phyloP scores from a whole-genome alignment of 2,329 filamentous ascomycete genomes.

The Fusarium mexicanum region DNA sequence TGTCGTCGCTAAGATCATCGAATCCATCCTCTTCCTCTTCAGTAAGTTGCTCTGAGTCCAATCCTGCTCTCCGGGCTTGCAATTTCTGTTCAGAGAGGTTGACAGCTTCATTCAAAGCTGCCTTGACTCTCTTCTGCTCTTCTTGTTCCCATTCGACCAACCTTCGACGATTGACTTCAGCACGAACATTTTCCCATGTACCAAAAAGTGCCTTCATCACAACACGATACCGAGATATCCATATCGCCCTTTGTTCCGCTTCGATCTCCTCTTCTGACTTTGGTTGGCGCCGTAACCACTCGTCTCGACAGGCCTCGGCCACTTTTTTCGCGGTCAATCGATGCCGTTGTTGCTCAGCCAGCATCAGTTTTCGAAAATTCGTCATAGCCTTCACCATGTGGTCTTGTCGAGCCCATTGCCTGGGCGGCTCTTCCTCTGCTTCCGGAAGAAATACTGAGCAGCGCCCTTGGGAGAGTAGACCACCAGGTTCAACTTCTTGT shows the following conservation, averaged over 20 bases:
- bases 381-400: constrained; percentile 82
- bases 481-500: constrained; percentile 77
- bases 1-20: constrained; percentile 59
- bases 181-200: constrained; percentile 72
- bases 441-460: constrained; percentile 81
- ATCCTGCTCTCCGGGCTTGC: constrained; percentile 65
- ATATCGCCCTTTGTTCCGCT: constrained; percentile 76
- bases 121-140: constrained; percentile 71
- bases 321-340: constrained; percentile 79
- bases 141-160: constrained; percentile 71
- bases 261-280: constrained; percentile 84
- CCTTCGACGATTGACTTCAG: constrained; percentile 68
- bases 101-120: constrained; percentile 77
- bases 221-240: constrained; percentile 74
- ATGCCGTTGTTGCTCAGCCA: constrained; percentile 82
- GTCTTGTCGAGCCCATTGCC: constrained; percentile 87
- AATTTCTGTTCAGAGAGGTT: constrained; percentile 76
- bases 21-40: constrained; percentile 58
- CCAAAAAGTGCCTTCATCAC: constrained; percentile 68
- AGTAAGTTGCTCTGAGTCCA: constrained; percentile 62
- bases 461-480: constrained; percentile 74
- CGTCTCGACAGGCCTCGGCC: constrained; percentile 80
- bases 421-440: constrained; percentile 74
- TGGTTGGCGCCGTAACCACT: constrained; percentile 77
- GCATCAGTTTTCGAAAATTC: constrained; percentile 83